Evolutionary conservation across 441 rosid genomes (phyloP).

Genomic region (Biscutella laevigata): DNA sequence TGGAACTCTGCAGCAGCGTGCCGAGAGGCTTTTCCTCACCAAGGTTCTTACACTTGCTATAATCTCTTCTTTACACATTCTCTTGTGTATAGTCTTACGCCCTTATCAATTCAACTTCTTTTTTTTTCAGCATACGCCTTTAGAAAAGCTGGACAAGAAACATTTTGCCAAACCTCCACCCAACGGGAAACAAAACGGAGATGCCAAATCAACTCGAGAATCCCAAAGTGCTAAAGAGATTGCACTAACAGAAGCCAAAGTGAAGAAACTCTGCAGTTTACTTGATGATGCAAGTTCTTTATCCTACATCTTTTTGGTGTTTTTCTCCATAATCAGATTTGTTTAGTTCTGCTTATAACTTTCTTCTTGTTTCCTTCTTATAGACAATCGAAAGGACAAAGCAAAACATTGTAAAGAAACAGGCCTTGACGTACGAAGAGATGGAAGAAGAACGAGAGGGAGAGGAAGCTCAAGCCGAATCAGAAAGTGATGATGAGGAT

Average conservation of each 20-base stretch:
- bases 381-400: conserved; percentile 72
- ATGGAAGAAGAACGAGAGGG: conserved; percentile 97
- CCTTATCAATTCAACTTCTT: background rate
- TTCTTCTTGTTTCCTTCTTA: conserved; percentile 12
- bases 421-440: conserved; percentile 90
- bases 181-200: conserved; percentile 46
- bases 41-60: conserved; percentile 41
- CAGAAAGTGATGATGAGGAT: conserved; percentile 96
- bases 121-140: conserved; percentile 55
- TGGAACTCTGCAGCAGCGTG: conserved; percentile 88
- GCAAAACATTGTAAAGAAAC: conserved; percentile 89
- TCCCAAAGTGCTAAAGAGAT: conserved; percentile 46
- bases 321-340: background rate
- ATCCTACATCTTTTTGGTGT: too few relatives aligned
- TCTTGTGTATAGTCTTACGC: too few relatives aligned
- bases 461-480: conserved; percentile 84
- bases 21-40: conserved; percentile 89
- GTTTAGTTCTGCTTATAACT: background rate
- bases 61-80: background rate
- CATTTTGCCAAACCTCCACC: conserved; percentile 69
- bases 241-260: conserved; percentile 72
- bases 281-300: too few relatives aligned
- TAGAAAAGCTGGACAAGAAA: conserved; percentile 81
- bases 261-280: conserved; percentile 58
- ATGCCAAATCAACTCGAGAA: conserved; percentile 36